phyloP scores from a whole-genome alignment of 495 filamentous ascomycete genomes.

The Aspergillus olivimuriae region DNA sequence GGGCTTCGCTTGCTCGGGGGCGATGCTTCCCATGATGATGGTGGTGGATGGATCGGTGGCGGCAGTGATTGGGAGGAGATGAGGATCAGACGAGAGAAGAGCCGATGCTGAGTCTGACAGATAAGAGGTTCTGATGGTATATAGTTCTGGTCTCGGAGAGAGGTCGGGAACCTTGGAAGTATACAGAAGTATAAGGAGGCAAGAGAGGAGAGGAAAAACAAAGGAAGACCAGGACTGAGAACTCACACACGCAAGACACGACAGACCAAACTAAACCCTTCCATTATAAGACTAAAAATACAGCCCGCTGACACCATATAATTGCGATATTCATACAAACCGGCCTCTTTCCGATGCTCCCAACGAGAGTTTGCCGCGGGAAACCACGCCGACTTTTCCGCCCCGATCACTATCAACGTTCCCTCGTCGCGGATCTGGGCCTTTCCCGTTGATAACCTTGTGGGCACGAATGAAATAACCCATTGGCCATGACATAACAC shows the following conservation, averaged over 20 bases:
- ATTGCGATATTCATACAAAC: conserved; percentile 34
- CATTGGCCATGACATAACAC: conserved; percentile 19
- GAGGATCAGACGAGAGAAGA: not conserved
- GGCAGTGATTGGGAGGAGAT: not conserved
- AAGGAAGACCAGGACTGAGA: not conserved
- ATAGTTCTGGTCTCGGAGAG: not conserved
- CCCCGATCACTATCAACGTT: conserved; percentile 20
- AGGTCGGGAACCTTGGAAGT: not conserved
- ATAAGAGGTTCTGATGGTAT: not conserved
- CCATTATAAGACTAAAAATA: conserved; percentile 10
- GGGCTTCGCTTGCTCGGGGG: conserved; percentile 6
- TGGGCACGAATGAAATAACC: conserved; percentile 16
- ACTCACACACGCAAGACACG: not conserved
- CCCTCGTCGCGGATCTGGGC: conserved; percentile 7
- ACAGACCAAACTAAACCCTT: conserved; percentile 5
- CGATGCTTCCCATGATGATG: conserved; percentile 29
- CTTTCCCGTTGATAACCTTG: conserved; percentile 35
- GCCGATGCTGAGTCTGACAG: not conserved
- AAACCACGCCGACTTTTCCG: conserved; percentile 30
- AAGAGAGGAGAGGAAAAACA: not conserved
- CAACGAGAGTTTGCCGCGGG: conserved; percentile 30
- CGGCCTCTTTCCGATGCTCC: conserved; percentile 13
- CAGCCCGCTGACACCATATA: conserved; percentile 5
- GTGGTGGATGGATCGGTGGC: too few species aligned
- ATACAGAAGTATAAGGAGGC: conserved; percentile 5